phyloP scores from a whole-genome alignment of 106 monocot genomes.

The Allium cepa region DNA sequence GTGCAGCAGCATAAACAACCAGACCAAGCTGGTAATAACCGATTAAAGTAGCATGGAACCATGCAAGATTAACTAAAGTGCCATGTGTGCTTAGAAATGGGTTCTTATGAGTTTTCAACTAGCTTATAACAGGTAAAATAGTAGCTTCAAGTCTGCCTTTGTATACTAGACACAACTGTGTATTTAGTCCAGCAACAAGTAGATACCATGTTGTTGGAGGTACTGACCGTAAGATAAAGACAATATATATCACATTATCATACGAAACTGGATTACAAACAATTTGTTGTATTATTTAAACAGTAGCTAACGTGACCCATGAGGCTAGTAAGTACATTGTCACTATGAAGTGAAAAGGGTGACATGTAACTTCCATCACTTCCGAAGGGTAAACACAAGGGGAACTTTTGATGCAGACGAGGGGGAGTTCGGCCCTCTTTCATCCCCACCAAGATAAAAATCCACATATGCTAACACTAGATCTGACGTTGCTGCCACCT shows the following conservation, averaged over 20 bases:
- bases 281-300: neutral
- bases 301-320: constrained; percentile 65
- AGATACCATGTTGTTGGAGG: constrained; percentile 93
- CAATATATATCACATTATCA: constrained; percentile 1
- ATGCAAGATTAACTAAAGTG: constrained; percentile 40
- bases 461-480: constrained; percentile 87
- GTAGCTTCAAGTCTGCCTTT: constrained; percentile 42
- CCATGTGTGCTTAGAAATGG: constrained; percentile 35
- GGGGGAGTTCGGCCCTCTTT: constrained; percentile 88
- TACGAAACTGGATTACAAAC: no score
- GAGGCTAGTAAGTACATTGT: constrained; percentile 87
- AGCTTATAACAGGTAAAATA: constrained; percentile 41
- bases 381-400: constrained; percentile 76
- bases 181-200: constrained; percentile 89
- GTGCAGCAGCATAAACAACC: constrained; percentile 30
- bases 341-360: constrained; percentile 88
- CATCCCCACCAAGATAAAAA: constrained; percentile 95
- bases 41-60: constrained; percentile 48
- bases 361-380: constrained; percentile 95
- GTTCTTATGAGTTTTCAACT: constrained; percentile 60
- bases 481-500: constrained; percentile 94
- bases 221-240: constrained; percentile 65
- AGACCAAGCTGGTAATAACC: constrained; percentile 62
- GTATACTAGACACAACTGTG: constrained; percentile 69
- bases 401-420: constrained; percentile 79